Evolutionary conservation across 2,329 filamentous ascomycete species (phyloP).

Genomic region (Colletotrichum australisinense): DNA sequence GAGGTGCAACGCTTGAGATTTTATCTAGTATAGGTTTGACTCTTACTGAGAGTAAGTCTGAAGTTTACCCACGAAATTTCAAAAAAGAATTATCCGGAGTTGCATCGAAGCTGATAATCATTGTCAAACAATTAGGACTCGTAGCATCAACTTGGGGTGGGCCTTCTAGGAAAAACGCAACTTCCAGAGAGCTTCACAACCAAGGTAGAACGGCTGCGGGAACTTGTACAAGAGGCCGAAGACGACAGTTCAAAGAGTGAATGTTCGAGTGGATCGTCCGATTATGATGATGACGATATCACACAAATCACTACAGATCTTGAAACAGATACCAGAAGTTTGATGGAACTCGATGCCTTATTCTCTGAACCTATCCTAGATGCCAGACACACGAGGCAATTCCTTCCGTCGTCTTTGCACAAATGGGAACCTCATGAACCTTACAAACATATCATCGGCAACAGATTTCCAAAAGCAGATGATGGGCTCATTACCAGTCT

Average conservation of each 20-base stretch:
- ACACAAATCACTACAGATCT: rapidly evolving
- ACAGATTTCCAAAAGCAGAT: background rate
- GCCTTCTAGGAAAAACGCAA: background rate
- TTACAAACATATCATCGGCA: background rate
- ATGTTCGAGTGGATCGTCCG: background rate
- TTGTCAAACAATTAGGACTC: background rate
- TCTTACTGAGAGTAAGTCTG: background rate
- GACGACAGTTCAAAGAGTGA: background rate
- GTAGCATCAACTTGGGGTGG: background rate
- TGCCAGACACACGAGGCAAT: background rate
- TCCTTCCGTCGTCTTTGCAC: background rate
- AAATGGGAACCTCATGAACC: background rate
- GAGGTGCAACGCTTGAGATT: background rate
- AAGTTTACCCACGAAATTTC: background rate
- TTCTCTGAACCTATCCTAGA: background rate
- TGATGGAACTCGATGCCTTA: background rate
- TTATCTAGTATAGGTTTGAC: background rate
- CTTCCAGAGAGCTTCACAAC: rapidly evolving
- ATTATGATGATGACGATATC: background rate
- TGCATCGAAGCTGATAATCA: background rate
- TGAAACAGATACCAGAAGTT: background rate
- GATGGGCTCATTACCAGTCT: background rate
- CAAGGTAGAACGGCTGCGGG: background rate
- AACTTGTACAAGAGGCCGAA: background rate
- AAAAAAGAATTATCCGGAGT: background rate